Conservation (phyloP, 1,139 yeast species). For the Protomyces inundatus region DNA sequence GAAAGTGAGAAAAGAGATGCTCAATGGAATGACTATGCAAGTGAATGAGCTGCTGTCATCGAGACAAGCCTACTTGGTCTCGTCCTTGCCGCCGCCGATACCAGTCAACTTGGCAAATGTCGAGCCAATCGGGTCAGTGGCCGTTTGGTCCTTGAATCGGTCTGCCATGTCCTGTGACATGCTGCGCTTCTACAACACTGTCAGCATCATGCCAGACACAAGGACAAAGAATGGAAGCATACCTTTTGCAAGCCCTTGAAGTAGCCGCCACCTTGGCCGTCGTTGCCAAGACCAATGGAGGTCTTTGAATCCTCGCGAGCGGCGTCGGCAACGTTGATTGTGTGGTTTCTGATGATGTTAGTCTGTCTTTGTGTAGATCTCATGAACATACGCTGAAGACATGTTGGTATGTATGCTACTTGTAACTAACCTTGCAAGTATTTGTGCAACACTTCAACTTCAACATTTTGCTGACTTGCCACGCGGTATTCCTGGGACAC, state of each 20-base stretch:
- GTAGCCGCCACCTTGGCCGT: constrained; percentile 17
- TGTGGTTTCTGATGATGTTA: neutral
- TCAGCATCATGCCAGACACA: neutral
- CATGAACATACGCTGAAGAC: constrained; percentile 10
- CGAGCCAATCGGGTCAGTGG: constrained; percentile 14
- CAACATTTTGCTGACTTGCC: too few species aligned
- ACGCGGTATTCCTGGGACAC: too few species aligned
- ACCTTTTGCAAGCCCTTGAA: constrained; percentile 20
- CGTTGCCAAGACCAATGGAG: constrained; percentile 11
- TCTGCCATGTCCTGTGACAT: constrained; percentile 21
- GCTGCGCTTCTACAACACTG: neutral
- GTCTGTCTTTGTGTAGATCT: neutral
- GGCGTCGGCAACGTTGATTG: constrained; percentile 21
- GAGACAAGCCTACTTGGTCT: neutral
- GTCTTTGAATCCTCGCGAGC: constrained; percentile 15
- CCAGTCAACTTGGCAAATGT: constrained; percentile 24
- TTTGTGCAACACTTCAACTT: too few species aligned
- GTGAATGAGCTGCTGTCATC: too few species aligned
- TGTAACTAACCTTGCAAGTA: too few species aligned
- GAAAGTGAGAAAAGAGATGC: too few species aligned
- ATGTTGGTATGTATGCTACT: neutral
- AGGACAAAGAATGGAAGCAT: neutral
- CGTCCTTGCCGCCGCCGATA: constrained; percentile 1
- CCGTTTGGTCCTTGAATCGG: constrained; percentile 18
- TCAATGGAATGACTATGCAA: too few species aligned